These are phyloP conservation scores for Kockiozyma suomiensis DNA, from an alignment of 805 yeast genomes.

Conservation along the genomic window DNA sequence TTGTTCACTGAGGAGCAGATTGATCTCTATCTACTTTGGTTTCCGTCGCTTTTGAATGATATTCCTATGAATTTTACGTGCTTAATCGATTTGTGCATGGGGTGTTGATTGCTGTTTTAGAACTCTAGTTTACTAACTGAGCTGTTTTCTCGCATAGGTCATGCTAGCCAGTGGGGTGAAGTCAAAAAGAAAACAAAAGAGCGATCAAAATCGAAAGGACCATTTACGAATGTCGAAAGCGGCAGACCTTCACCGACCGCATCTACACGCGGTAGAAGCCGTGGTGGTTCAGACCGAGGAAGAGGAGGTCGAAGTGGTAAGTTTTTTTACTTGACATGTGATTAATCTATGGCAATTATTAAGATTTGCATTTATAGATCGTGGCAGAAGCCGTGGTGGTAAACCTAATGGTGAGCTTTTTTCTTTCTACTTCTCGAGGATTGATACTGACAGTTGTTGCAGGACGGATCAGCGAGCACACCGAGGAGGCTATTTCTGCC, in stretches of 20 bases:
- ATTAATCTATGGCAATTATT: neutral
- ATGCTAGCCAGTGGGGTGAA: conserved; percentile 91
- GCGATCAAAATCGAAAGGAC: conserved; percentile 34
- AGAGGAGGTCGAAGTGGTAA: conserved; percentile 29
- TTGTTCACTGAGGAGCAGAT: too few species aligned
- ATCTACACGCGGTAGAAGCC: conserved; percentile 30
- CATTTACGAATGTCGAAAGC: conserved; percentile 12
- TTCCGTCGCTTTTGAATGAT: too few species aligned
- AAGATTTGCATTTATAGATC: conserved; percentile 13
- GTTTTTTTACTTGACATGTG: neutral
- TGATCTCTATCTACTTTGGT: neutral
- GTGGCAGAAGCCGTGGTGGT: conserved; percentile 35
- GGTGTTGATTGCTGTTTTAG: neutral
- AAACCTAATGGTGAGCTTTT: conserved; percentile 14
- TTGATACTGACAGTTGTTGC: neutral
- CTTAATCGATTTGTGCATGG: too few species aligned
- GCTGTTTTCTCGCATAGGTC: conserved; percentile 45
- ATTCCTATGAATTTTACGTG: too few species aligned
- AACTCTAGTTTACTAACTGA: neutral
- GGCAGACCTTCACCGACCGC: conserved; percentile 13
- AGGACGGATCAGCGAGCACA: conserved; percentile 7
- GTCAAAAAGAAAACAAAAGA: conserved; percentile 60
- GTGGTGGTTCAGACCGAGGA: conserved; percentile 31
- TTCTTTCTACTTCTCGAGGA: neutral
- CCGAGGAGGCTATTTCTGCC: conserved; percentile 8